Evolutionary conservation across 2,329 filamentous ascomycete genomes (phyloP), one percentile per base, ranked within the genome.

Genomic region (Claviceps pazoutovae): DNA sequence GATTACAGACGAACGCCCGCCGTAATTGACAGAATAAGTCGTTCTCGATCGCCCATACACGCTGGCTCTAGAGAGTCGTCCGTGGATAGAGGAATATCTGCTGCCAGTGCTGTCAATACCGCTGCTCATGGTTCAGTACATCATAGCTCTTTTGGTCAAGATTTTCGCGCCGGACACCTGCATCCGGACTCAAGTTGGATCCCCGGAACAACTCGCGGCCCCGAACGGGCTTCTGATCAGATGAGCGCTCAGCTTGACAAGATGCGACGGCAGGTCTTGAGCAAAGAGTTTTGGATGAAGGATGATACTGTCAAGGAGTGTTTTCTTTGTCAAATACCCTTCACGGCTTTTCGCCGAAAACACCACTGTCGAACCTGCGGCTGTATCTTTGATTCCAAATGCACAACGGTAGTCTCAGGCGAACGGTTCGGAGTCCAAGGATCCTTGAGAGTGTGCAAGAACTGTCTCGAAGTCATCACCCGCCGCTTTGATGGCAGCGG

Each of bases 221-320:
- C 61, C 37, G 78, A 80, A 58, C 76, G 76, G 2, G 75, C 74
- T 5, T 74, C 76, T 2, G 79, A 80, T 54, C 71, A 73, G 48
- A 79, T 83, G 53, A 82, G 72, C 59, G 75, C 78, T 8, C 75
- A 78, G 51, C 69, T 84, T 6, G 80, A 80, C 48, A 83, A 86
- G 58, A 84, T 95, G 74, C 82, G 85, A 56, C 86, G 88, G 60
- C 89, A 91, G 62, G 83, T 98, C 7, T 71, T 97, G 46, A 95
- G 87, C 64, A 93, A 90, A 62, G 90, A 97, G 59, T 97, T 95
- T 60, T 97, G 91, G 93, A 98, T 98, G 93, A 87, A 89, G 54
- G 93, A 98, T 64, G 93, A 97, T 62, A 96, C 94, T 56, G 94
- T 91, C 54, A 97, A 95, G 64, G 91, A 96, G 60, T 98, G 93